Evolutionary conservation across 2,329 filamentous ascomycete species (phyloP), one percentile per base, ranked within the genome.

Genomic region (Lachnellula subtilissima): DNA sequence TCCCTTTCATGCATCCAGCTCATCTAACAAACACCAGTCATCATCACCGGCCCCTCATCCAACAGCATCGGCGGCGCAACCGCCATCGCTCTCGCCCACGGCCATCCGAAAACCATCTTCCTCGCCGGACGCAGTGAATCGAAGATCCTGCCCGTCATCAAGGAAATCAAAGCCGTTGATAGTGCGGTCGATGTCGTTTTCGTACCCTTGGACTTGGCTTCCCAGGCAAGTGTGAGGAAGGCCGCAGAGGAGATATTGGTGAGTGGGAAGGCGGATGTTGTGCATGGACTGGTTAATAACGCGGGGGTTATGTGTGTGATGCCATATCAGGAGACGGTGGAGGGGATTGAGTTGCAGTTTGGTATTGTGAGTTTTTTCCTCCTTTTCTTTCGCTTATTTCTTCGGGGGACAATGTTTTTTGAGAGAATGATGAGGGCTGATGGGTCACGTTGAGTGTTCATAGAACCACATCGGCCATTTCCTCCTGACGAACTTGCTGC

Each of bases 381-480:
- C 12, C 1, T 39, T 39, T n/a, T 39, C 22, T 22, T 22, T 22
- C 22, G 2, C 22, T 22, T 22, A 22, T 22, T 22, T 22, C 22
- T 22, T 22, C 22, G 22, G 4, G 22, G 22, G 22, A 2, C 2
- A 2, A 3, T 2, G 2, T 2, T 2, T 22, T 22, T 22, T 22
- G 22, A 22, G 22, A 4, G 22, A 22, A 22, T 22, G 22, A n/a
- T 1, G 12, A 5, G 37, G 37, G 37, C 5, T 39, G 12, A 14
- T 39, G 12, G 37, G 37, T 39, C 6, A 39, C n/a, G 37, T 39
- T 39, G n/a, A 22, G 15, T 17, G 40, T 17, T 22, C 1, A 22
- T 43, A 19, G 40, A 81, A 82, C 64, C 75, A 82, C 62, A 69
- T 84, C 5, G 73, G 69, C 22, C 76, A 81, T 59, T 82, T 82